A percentile compares a stretch with the other conserved stretches of the same genome.
Evolutionary conservation across 805 yeast species (phyloP).

Genomic region (Saturnispora sekii): DNA sequence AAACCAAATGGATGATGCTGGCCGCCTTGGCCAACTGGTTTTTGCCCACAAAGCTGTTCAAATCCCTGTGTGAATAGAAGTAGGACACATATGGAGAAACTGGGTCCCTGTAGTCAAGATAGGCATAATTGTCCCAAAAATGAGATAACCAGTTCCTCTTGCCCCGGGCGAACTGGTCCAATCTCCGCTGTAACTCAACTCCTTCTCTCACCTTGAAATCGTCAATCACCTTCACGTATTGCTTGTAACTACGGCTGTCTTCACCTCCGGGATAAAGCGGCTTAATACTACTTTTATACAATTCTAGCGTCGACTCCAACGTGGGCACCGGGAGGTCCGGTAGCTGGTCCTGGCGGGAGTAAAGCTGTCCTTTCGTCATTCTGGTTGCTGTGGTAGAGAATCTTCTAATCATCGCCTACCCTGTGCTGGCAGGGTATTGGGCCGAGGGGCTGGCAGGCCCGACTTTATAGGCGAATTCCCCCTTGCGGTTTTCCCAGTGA

Average conservation of each 20-base stretch:
- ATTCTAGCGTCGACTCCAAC: slow-evolving; percentile 55
- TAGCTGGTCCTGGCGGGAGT: slow-evolving; percentile 57
- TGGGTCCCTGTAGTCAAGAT: slow-evolving; percentile 84
- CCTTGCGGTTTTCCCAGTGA: not conserved
- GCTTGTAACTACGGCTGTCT: slow-evolving; percentile 27
- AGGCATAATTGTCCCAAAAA: slow-evolving; percentile 93
- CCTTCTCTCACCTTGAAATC: slow-evolving; percentile 56
- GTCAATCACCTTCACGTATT: slow-evolving; percentile 47
- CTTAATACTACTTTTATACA: slow-evolving; percentile 61
- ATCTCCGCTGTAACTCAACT: slow-evolving; percentile 61
- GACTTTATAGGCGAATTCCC: no score
- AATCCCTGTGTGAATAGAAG: slow-evolving; percentile 75
- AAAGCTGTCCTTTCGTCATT: slow-evolving; percentile 51
- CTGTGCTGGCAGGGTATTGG: no score
- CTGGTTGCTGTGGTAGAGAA: slow-evolving; percentile 1
- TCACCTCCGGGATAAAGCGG: slow-evolving; percentile 53
- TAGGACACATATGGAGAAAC: slow-evolving; percentile 92
- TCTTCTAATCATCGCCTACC: no score
- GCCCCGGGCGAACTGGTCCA: slow-evolving; percentile 43
- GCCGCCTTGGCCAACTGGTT: slow-evolving; percentile 69
- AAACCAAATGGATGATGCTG: slow-evolving; percentile 55
- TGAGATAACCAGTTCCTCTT: slow-evolving; percentile 81
- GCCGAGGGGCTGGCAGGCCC: no score
- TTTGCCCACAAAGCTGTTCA: slow-evolving; percentile 44
- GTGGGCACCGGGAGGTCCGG: slow-evolving; percentile 87